Conservation (phyloP, 352 stramenopile genomes). For the Phytopythium kandeliae region DNA sequence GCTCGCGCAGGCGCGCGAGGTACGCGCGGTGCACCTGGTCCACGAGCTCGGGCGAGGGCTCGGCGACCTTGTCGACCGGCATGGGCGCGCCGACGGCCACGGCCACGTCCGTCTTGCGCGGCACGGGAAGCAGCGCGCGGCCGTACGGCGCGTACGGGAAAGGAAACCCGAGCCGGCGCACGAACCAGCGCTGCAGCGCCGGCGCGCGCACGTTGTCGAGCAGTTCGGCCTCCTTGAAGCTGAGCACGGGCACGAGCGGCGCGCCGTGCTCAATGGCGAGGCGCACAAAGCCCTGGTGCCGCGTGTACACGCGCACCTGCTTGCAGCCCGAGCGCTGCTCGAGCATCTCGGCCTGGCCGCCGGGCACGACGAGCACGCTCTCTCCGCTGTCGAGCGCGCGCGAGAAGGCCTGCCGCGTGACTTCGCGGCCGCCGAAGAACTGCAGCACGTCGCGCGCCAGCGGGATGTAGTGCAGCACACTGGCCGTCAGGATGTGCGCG, state of each 20-base stretch:
- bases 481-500: conserved; percentile 63
- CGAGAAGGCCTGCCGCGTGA: conserved; percentile 56
- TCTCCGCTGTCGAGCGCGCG: conserved; percentile 42
- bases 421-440: conserved; percentile 68
- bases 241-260: conserved; percentile 68
- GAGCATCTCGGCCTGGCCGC: conserved; percentile 80
- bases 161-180: conserved; percentile 72
- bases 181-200: conserved; percentile 68
- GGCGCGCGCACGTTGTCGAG: conserved; percentile 81
- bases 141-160: conserved; percentile 80
- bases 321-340: conserved; percentile 52
- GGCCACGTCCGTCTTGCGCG: conserved; percentile 49
- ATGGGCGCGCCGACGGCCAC: conserved; percentile 65
- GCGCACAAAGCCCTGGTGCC: conserved; percentile 77
- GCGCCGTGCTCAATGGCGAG: conserved; percentile 71
- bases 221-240: conserved; percentile 78
- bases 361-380: conserved; percentile 72
- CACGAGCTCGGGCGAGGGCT: conserved; percentile 48
- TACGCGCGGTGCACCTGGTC: conserved; percentile 61
- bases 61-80: conserved; percentile 33
- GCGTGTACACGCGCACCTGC: conserved; percentile 66
- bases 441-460: conserved; percentile 71
- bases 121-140: conserved; percentile 56
- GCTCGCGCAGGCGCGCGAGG: conserved; percentile 38
- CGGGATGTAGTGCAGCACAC: conserved; percentile 77